phyloP scores from a whole-genome alignment of 2,329 filamentous ascomycete species.

The Westerdykella ornata region DNA sequence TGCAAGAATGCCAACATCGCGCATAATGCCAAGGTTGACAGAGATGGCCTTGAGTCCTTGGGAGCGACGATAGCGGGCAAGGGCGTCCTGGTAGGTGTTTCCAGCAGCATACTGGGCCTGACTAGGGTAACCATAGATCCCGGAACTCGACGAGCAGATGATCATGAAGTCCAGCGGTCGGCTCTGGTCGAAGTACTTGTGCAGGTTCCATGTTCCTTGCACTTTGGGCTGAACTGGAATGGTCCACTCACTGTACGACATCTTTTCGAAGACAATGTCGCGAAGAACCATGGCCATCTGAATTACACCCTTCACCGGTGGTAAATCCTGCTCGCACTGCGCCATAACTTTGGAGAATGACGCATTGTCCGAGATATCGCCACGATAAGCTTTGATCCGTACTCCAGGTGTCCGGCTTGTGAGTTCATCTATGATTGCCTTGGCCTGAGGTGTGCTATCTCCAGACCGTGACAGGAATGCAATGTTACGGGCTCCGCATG shows the following conservation, averaged over 20 bases:
- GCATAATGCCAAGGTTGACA: conserved; percentile 5
- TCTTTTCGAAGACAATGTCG: conserved; percentile 5
- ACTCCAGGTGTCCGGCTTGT: too few relatives aligned
- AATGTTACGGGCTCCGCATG: conserved; percentile 16
- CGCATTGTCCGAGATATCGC: too few relatives aligned
- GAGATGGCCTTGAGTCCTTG: conserved; percentile 14
- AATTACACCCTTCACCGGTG: conserved; percentile 12
- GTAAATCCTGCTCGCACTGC: background rate
- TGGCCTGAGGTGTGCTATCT: too few relatives aligned
- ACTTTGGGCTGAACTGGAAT: conserved; percentile 25
- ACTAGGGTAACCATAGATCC: conserved; percentile 4
- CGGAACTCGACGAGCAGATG: conserved; percentile 7
- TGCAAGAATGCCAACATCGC: conserved; percentile 7
- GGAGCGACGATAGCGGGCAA: conserved; percentile 6
- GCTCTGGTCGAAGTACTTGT: conserved; percentile 1
- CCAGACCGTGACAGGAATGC: conserved; percentile 16
- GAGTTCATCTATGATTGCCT: too few relatives aligned
- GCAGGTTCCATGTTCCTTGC: conserved; percentile 27
- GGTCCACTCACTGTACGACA: conserved; percentile 8
- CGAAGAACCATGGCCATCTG: conserved; percentile 14
- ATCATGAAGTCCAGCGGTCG: conserved; percentile 13
- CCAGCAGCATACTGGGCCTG: conserved; percentile 12
- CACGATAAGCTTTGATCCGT: too few relatives aligned
- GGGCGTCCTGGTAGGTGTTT: conserved; percentile 9
- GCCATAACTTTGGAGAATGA: too few relatives aligned